A percentile compares a stretch with the other conserved stretches of the same genome.
Conservation (phyloP, 163 green algal species). For the Botryococcus braunii region DNA sequence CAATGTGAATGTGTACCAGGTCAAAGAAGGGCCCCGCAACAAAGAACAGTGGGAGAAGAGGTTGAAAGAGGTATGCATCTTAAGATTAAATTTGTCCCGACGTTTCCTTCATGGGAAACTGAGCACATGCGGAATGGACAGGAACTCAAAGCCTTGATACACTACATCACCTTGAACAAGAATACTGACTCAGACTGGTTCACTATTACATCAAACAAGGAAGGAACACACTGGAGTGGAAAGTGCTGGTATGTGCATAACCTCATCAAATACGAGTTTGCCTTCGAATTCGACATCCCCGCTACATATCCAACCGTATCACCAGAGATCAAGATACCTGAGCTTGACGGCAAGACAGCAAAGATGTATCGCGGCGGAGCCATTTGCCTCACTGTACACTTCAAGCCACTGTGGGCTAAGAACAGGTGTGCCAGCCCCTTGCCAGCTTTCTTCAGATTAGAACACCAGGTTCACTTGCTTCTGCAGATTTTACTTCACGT, state of each 20-base stretch:
- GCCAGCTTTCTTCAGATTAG: no score
- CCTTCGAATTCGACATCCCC: slow-evolving; percentile 95
- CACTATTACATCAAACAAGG: slow-evolving; percentile 72
- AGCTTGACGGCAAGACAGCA: slow-evolving; percentile 92
- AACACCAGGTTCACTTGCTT: neutral
- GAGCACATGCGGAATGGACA: slow-evolving; percentile 2
- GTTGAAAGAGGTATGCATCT: slow-evolving; percentile 77
- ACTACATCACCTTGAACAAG: slow-evolving; percentile 94
- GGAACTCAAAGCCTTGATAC: slow-evolving; percentile 18
- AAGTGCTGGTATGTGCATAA: slow-evolving; percentile 97
- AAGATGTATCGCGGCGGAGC: slow-evolving; percentile 98
- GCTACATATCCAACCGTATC: slow-evolving; percentile 84
- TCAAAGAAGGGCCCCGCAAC: slow-evolving; percentile 75
- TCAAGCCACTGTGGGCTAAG: slow-evolving; percentile 96
- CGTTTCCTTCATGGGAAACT: neutral
- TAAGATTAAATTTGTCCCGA: neutral
- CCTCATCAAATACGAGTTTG: slow-evolving; percentile 93
- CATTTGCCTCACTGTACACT: slow-evolving; percentile 97
- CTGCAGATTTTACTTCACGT: neutral
- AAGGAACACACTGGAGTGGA: slow-evolving; percentile 53
- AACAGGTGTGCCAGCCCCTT: slow-evolving; percentile 69
- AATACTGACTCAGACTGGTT: slow-evolving; percentile 91
- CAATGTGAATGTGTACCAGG: slow-evolving; percentile 13
- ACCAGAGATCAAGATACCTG: slow-evolving; percentile 90
- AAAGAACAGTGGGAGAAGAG: slow-evolving; percentile 82